Evolutionary conservation across 73 alveolate genomes (phyloP).

Genomic region (Tetrahymena thermophila): DNA sequence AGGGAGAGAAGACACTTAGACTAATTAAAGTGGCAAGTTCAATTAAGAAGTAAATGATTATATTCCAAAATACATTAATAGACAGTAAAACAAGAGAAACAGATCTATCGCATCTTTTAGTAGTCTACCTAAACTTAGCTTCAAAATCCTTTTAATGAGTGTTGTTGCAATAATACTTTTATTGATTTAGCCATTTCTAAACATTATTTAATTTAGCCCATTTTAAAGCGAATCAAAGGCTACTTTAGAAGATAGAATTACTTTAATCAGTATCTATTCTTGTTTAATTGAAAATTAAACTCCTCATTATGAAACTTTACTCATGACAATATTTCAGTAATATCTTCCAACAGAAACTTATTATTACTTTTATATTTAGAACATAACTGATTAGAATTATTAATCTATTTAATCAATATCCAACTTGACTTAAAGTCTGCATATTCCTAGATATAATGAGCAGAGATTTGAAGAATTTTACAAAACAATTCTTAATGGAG

Average conservation of each 20-base stretch:
- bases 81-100: not conserved
- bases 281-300: not conserved
- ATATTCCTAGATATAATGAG: not conserved
- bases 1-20: not conserved
- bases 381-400: not conserved
- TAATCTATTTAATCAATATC: not conserved
- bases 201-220: not conserved
- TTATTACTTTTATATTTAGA: not conserved
- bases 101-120: not conserved
- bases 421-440: not conserved
- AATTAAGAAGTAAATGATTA: not conserved
- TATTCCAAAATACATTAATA: not conserved
- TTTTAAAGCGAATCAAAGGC: not conserved
- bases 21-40: not conserved
- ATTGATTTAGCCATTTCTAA: not conserved
- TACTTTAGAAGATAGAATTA: not conserved
- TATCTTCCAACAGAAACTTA: not conserved
- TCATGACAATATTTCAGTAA: not conserved
- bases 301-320: not conserved
- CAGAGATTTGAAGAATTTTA: not conserved
- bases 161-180: not conserved
- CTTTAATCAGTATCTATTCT: not conserved
- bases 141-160: not conserved
- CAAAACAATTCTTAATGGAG: not conserved
- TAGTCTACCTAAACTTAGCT: not conserved